A percentile compares a stretch with the other conserved stretches of the same genome.
Evolutionary conservation across 2,329 filamentous ascomycete genomes (phyloP).

Genomic region (Cladophialophora psammophila): DNA sequence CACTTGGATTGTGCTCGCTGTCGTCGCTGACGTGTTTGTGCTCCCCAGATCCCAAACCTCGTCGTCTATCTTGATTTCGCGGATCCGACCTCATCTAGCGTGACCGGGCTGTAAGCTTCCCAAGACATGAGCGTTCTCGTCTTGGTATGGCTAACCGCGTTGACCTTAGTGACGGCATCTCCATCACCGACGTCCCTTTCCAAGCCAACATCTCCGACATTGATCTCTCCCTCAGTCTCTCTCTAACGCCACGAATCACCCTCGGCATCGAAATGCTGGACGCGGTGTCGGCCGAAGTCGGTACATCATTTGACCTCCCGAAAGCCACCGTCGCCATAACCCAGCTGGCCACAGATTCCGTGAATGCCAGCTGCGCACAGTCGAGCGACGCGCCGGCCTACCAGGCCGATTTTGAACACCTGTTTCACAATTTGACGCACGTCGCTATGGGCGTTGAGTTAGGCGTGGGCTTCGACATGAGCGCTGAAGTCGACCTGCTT

Average conservation of each 20-base stretch:
- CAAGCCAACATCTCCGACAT: conserved; percentile 19
- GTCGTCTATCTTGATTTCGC: conserved; percentile 7
- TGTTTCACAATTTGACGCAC: conserved; percentile 12
- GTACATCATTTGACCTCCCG: conserved; percentile 6
- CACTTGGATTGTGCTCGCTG: neutral
- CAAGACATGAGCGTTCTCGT: neutral
- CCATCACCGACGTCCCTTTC: conserved; percentile 14
- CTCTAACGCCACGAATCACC: conserved; percentile 4
- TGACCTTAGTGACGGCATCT: conserved; percentile 1
- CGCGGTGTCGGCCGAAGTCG: neutral
- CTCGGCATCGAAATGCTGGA: conserved; percentile 8
- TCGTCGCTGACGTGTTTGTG: neutral
- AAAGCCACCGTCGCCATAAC: conserved; percentile 5
- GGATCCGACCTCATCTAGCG: conserved; percentile 6
- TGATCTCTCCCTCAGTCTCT: conserved; percentile 8
- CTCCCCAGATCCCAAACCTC: conserved; percentile 10
- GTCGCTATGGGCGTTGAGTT: conserved; percentile 1
- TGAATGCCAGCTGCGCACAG: neutral
- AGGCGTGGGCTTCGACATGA: conserved; percentile 7
- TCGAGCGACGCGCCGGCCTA: neutral
- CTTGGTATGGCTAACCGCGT: neutral
- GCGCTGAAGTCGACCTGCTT: neutral
- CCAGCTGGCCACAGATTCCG: conserved; percentile 11
- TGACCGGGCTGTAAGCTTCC: conserved; percentile 19
- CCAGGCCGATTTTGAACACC: conserved; percentile 4